Evolutionary conservation across 1,139 yeast genomes (phyloP), one percentile per base, ranked within the genome.

Genomic region (Sugiyamaella xylanicola): DNA sequence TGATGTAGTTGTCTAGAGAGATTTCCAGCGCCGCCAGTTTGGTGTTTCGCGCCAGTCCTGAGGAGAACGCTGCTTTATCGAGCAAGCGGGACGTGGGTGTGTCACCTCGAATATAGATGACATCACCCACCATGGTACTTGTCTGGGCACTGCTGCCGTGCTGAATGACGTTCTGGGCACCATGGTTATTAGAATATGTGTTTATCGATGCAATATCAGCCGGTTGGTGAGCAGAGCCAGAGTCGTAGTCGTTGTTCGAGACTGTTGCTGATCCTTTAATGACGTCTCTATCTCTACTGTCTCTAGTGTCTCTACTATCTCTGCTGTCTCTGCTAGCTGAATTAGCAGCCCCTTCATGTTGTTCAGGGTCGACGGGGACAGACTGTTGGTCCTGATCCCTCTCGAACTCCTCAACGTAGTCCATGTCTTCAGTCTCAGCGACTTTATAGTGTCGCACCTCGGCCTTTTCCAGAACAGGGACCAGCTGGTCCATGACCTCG

Each of bases 1-100:
- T 74, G 25, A 88, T 80, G 63, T 86, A 88, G 29, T 78, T 74
- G 60, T 91, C 97, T 48, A 91, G 74, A 3, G 85, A 78, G 43
- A 80, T 77, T 69, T 91, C 97, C 46, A 91, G 71, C 0, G 90
- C 84, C 0, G 96, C 91, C 49, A 91, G 75, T 64, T 95, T 81
- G 0, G 97, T 91, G 2, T 95, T 87, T 61, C 97, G 74, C 0
- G 97, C 87, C 40, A 91, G 73, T 0, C 97, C 97, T 54, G 89
- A 84, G 1, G 96, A 87, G 70, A 90, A 90, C 0, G 97, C 96
- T 2, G 93, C 89, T 73, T 86, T 89, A 66, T 90, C 96, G 40
- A 87, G 72, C 48, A 86, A 64, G 44, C 81, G 77, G 57, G 81
- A 77, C 19, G 77, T 74, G 1, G 68, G 66, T 5, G 76, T 74